phyloP scores from a whole-genome alignment of 1,284 basidiomycete species.

The Leccinum subatratum region DNA sequence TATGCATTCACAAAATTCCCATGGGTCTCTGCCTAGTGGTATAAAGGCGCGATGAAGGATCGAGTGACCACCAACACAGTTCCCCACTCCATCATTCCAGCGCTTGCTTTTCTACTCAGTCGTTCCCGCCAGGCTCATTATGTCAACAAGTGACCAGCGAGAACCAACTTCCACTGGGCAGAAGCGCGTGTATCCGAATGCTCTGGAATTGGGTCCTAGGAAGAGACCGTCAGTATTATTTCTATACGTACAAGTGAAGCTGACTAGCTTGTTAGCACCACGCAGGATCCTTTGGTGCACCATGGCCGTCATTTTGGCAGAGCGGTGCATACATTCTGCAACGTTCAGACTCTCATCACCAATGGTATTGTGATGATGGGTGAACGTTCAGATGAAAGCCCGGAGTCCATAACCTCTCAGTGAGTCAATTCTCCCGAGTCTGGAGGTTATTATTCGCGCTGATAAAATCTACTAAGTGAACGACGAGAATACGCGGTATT shows the following conservation, averaged over 20 bases:
- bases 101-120: not conserved
- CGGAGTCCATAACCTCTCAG: not conserved
- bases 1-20: not conserved
- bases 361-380: not conserved
- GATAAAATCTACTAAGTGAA: too few relatives aligned
- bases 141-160: not conserved
- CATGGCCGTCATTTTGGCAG: not conserved
- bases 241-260: not conserved
- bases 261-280: not conserved
- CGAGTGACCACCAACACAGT: not conserved
- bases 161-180: not conserved
- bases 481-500: not conserved
- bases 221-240: not conserved
- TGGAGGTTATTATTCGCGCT: too few relatives aligned
- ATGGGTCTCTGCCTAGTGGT: not conserved
- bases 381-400: not conserved
- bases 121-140: not conserved
- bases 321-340: not conserved
- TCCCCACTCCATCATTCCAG: not conserved
- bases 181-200: not conserved
- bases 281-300: not conserved
- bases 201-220: not conserved
- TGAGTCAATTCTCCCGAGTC: too few relatives aligned
- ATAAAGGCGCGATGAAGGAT: not conserved
- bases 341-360: not conserved